Conservation (phyloP, 768 basidiomycete species). For the Tephrocybe sp. region DNA sequence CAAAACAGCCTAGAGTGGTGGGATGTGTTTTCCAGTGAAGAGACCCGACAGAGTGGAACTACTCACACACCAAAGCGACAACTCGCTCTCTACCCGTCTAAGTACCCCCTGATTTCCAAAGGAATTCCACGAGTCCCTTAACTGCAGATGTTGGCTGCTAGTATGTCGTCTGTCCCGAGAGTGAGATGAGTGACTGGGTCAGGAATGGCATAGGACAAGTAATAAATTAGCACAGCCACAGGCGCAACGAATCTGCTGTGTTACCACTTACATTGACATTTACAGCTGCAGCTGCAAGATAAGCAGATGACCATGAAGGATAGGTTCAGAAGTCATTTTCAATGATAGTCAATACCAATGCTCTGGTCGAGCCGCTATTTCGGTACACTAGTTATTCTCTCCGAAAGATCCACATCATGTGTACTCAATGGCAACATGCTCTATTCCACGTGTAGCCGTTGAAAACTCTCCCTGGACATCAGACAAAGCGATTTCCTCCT, state of each 20-base stretch:
- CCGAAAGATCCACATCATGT: no score
- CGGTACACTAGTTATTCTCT: no score
- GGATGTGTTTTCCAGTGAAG: slow-evolving; percentile 22
- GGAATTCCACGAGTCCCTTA: not conserved
- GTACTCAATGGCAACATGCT: no score
- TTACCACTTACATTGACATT: not conserved
- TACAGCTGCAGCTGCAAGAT: not conserved
- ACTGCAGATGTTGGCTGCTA: not conserved
- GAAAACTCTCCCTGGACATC: no score
- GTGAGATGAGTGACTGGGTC: not conserved
- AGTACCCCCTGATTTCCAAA: not conserved
- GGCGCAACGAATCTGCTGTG: not conserved
- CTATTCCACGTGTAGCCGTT: no score
- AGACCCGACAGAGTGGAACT: slow-evolving; percentile 42
- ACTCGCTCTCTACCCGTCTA: slow-evolving; percentile 2
- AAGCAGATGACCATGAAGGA: not conserved
- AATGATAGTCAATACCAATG: slow-evolving; percentile 18
- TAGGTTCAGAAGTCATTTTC: not conserved
- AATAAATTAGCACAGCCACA: slow-evolving; percentile 20
- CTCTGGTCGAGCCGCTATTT: slow-evolving; percentile 23
- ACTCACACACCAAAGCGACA: slow-evolving; percentile 22
- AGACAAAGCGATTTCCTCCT: no score
- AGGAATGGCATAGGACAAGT: not conserved
- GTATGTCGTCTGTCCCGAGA: not conserved
- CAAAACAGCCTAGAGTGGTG: slow-evolving; percentile 9